phyloP scores from a whole-genome alignment of 257 asterid genomes.

The Galeopsis tetrahit region DNA sequence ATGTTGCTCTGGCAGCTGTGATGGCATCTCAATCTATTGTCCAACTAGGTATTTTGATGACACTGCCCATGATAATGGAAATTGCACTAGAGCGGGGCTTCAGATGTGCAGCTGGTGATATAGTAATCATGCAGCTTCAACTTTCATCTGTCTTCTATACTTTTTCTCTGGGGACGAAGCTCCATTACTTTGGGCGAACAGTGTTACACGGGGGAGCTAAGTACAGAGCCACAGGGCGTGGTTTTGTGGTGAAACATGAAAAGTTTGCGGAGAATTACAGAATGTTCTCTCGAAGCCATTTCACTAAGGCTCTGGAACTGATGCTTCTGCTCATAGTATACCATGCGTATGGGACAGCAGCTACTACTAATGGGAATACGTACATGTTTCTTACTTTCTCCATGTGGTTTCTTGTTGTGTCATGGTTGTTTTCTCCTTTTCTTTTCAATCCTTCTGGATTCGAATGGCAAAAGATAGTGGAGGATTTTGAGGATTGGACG shows the following conservation, averaged over 20 bases:
- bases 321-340: conserved; percentile 64
- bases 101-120: conserved; percentile 72
- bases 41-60: conserved; percentile 77
- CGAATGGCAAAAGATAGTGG: conserved; percentile 91
- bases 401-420: conserved; percentile 77
- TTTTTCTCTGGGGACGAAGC: conserved; percentile 86
- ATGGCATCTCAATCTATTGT: conserved; percentile 81
- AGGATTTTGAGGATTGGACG: conserved; percentile 81
- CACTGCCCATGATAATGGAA: conserved; percentile 91
- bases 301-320: conserved; percentile 75
- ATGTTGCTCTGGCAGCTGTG: conserved; percentile 62
- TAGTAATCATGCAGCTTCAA: conserved; percentile 82
- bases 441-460: conserved; percentile 89
- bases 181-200: conserved; percentile 89
- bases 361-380: conserved; percentile 28
- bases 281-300: conserved; percentile 86
- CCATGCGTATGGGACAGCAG: conserved; percentile 53
- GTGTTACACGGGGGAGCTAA: conserved; percentile 84
- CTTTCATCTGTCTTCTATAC: conserved; percentile 80
- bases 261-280: conserved; percentile 89
- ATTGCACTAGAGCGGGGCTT: conserved; percentile 86
- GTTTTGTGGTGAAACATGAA: conserved; percentile 82
- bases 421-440: conserved; percentile 88
- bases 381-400: conserved; percentile 54
- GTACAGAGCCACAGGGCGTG: conserved; percentile 92